Evolutionary conservation across 768 basidiomycete species (phyloP).

Genomic region (Boletus sensibilis): DNA sequence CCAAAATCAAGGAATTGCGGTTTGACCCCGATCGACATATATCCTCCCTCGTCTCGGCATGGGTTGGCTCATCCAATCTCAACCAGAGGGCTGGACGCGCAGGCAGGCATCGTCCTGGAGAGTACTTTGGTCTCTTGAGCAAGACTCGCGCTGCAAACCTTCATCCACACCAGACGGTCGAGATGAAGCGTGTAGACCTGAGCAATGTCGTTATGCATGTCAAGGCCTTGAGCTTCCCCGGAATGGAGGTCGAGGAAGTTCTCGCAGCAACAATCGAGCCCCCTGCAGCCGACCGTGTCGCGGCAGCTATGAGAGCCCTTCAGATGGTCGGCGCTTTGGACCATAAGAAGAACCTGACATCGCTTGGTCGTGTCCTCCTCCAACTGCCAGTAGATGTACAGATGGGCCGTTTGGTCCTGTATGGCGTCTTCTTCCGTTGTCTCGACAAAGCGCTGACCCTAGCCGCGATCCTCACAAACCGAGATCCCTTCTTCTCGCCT

Average conservation of each 20-base stretch:
- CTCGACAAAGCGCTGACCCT: conserved; percentile 84
- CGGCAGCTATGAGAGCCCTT: conserved; percentile 74
- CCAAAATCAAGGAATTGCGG: conserved; percentile 81
- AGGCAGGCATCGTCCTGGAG: conserved; percentile 85
- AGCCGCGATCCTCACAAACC: conserved; percentile 87
- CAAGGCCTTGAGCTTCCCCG: conserved; percentile 87
- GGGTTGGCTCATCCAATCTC: conserved; percentile 88
- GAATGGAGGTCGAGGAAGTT: conserved; percentile 84
- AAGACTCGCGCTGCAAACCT: conserved; percentile 57
- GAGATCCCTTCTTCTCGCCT: conserved; percentile 89
- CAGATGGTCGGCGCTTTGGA: conserved; percentile 89
- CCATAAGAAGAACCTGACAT: conserved; percentile 69
- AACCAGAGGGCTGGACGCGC: conserved; percentile 92
- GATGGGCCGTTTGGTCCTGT: conserved; percentile 85
- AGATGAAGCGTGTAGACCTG: conserved; percentile 91
- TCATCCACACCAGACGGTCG: conserved; percentile 82
- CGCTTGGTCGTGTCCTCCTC: conserved; percentile 83
- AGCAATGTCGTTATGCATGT: conserved; percentile 96
- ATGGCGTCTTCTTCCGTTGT: conserved; percentile 91
- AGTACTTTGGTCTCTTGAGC: conserved; percentile 85
- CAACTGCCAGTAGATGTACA: conserved; percentile 89
- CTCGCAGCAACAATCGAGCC: conserved; percentile 84
- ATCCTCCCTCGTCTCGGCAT: conserved; percentile 85
- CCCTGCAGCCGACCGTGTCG: conserved; percentile 72
- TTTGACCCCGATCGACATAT: conserved; percentile 89